Evolutionary conservation across 2,329 filamentous ascomycete species (phyloP), one percentile per base, ranked within the genome.

Genomic region (Chaetomiaceae sp.): DNA sequence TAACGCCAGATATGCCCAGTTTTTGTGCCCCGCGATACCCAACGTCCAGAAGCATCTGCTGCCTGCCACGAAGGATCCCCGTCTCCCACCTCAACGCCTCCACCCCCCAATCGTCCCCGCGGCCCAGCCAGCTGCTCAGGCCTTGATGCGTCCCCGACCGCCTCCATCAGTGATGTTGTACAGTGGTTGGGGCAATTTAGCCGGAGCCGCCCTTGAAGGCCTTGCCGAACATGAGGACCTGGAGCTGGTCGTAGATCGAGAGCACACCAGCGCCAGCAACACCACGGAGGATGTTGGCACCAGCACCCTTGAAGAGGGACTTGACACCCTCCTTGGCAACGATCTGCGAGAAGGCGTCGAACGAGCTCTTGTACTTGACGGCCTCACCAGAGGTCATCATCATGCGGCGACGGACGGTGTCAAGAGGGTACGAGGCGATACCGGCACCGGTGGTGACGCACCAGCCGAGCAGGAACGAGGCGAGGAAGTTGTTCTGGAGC

Each of bases 211-310:
- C 75, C 71, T 95, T 95, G 91, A 91, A 99, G 83, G 91, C 89
- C 91, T 99, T 97, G 78, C 94, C 94, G 89, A 99, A 99, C 79
- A 99, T 80, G 77, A 99, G 79, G 76, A 99, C 85, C 88, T 99
- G 94, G 77, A 89, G 89, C 85, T 97, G 92, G 78, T 99, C 94
- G 82, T 99, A 99, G 90, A 99, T 96, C 78, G 94, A 99, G 76
- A 99, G 85, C 75, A 99, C 94, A 99, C 94, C 94, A 82, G 94
- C 94, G 90, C 94, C 95, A 74, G 94, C 94, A 74, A 99, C 94
- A 96, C 94, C 95, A 96, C 94, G 94, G 82, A 99, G 94, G 74
- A 99, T 99, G 90, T 99, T 99, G 86, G 94, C 94, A 90, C 94
- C 94, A 75, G 94, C 94, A 91, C 94, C 94, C 90, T 99, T 99